Base-by-base conservation (phyloP, 441 rosid species). In the Arabidopsis lyrata region DNA sequence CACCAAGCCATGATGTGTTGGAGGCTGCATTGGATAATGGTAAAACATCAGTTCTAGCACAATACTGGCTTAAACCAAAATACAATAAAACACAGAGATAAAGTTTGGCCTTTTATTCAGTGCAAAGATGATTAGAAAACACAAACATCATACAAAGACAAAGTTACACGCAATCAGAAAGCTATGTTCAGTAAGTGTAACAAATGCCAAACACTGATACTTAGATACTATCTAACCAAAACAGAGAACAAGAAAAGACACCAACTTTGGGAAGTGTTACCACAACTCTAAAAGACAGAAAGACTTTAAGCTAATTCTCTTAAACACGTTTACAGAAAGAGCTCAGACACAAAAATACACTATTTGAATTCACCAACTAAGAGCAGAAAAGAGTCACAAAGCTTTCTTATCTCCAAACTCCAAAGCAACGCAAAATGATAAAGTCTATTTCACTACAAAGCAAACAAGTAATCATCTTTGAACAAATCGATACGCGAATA, bases 1-100 rank as follows among this genome's bases (percentile, higher is more conserved):
- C 86, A 77, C 75, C 88, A 83, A 53, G 87, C 91, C 99, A 95
- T 95, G 56, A 57, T 81, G 67, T 41, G 38, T 48, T 58, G 63
- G 55, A 64, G 69, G 55, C 93, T 86, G 92, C 90, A 85, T 32
- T 73, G 36, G 34, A 66, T 7, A 22, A 68, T 50, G 13, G 59
- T 8, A 56, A 35, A 68, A n/a, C 57, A 16, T 60, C 22, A 77
- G 58, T 68, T 73, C 36, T 18, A 66, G 49, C 38, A 41, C 67
- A 36, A 41, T 14, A 18, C 24, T 36, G 70, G 64, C 15, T 24
- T 5, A 58, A 5, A 24, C 48, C 47, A 27, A 42, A 5, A 2
- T 22, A 58, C 8, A 8, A 60, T 9, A 24, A 39, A 32, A 48
- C 14, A 42, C 16, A 31, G 29, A 34, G 48, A 45, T 29, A 13